A percentile compares a stretch with the other conserved stretches of the same genome.
These are phyloP conservation scores for Hyparrhenia diplandra DNA, from an alignment of 176 grass and related monocot genomes.

Conservation along the genomic window DNA sequence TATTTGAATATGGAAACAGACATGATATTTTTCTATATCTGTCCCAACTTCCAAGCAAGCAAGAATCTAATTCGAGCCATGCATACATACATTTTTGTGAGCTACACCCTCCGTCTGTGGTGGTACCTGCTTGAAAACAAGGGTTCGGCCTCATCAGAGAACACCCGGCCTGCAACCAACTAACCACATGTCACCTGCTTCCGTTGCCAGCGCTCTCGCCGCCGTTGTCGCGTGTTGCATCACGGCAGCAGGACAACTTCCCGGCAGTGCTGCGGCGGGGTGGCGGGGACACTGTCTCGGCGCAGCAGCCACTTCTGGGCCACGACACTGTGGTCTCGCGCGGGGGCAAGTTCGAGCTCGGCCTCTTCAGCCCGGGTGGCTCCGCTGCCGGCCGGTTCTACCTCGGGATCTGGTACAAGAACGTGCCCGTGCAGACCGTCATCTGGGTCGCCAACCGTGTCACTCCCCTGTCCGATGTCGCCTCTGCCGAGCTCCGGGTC, in stretches of 20 bases:
- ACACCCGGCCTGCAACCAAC: too few relatives aligned
- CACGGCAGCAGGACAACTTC: not conserved
- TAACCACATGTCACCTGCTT: too few relatives aligned
- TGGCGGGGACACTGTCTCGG: slow-evolving; percentile 12
- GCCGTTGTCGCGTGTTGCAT: not conserved
- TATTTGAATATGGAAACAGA: too few relatives aligned
- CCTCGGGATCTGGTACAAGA: slow-evolving; percentile 39
- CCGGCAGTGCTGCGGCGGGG: not conserved
- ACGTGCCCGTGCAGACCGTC: slow-evolving; percentile 28
- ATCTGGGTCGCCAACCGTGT: slow-evolving; percentile 42
- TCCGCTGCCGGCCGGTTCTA: slow-evolving; percentile 28
- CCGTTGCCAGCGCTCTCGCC: not conserved
- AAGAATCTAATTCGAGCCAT: too few relatives aligned
- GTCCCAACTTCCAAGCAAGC: too few relatives aligned
- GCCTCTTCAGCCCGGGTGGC: slow-evolving; percentile 34
- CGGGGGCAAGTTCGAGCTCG: slow-evolving; percentile 42
- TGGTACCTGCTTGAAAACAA: too few relatives aligned
- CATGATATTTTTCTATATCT: too few relatives aligned
- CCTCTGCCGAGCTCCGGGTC: too few relatives aligned
- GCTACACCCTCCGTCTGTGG: too few relatives aligned
- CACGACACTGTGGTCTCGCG: slow-evolving; percentile 27
- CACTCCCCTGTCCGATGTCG: too few relatives aligned
- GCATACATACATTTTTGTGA: too few relatives aligned
- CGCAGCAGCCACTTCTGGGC: slow-evolving; percentile 28
- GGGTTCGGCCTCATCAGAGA: too few relatives aligned